Base-by-base conservation (phyloP, 805 yeast species). In the Suhomyces sp. region DNA sequence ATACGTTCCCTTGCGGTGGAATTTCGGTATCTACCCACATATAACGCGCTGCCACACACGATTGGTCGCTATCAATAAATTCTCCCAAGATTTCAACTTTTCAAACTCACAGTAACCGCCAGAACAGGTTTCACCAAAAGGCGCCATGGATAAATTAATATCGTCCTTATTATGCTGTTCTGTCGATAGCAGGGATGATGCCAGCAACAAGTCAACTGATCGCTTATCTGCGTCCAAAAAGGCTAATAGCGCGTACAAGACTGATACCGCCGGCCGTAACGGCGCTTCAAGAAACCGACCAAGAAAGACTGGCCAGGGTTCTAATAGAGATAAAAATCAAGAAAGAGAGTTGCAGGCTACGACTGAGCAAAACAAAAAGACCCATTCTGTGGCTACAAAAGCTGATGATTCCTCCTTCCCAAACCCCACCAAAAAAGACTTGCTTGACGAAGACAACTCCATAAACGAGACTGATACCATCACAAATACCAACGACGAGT, bases 381-480 rank as follows among this genome's bases (percentile, higher is more conserved):
- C 41, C 13, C 41, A 37, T 37, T 37, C 41, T 6, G 41, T 37
- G 6, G 41, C 41, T n/a, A 37, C 41, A 3, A 37, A 37, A 9
- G 41, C 41, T 4, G 41, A 37, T 12, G 5, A 44, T 19, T 5
- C 13, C 24, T 13, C 17, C 19, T 21, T 13, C 17, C 20, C 31
- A 3, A 21, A 22, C 47, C 29, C 43, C 44, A 29, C 44, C 24
- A 68, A 64, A 47, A 66, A 64, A 43, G 69, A 69, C 33, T 56
- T 63, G 47, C 46, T 66, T 43, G 77, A 71, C 44, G 76, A 67
- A 43, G 77, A 72, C 44, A 62, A 70, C 49, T 70, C 76, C 4
- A 60, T 68, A 19, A 69, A 71, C 53, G 77, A 73, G 51, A 69
- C 77, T 15, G 79, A 72, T 52, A 74, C 78, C 15, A 70, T 73